Percentiles rank a stretch among this genome's conserved stretches.
Conservation (phyloP, 257 asterid species). For the Solanum clarkiae region DNA sequence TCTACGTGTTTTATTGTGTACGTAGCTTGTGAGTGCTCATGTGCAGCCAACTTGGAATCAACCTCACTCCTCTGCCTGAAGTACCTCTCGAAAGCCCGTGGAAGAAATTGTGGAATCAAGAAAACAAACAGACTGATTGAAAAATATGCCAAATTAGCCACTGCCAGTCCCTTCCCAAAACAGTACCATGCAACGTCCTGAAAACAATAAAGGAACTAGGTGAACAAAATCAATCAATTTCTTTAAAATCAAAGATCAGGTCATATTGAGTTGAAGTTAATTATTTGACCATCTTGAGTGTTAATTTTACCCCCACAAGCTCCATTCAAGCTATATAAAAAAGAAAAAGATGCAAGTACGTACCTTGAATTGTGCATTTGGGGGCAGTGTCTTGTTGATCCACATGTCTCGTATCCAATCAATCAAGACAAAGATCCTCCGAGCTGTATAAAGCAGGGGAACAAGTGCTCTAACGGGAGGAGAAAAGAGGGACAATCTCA, state of each 20-base stretch:
- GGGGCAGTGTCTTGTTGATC: slow-evolving; percentile 68
- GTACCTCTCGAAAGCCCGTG: slow-evolving; percentile 67
- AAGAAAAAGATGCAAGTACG: not conserved
- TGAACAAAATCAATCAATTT: not conserved
- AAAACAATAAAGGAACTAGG: not conserved
- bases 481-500: slow-evolving; percentile 64
- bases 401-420: slow-evolving; percentile 78
- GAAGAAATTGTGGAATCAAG: slow-evolving; percentile 66
- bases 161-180: slow-evolving; percentile 63
- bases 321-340: not conserved
- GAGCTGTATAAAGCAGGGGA: slow-evolving; percentile 61
- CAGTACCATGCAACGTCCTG: slow-evolving; percentile 72
- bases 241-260: not conserved
- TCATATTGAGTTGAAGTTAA: too few relatives aligned
- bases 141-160: slow-evolving; percentile 41
- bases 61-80: slow-evolving; percentile 44
- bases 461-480: slow-evolving; percentile 79
- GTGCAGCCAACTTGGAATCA: slow-evolving; percentile 38
- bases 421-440: slow-evolving; percentile 51
- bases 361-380: slow-evolving; percentile 40
- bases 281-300: too few relatives aligned
- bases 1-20: slow-evolving; percentile 8
- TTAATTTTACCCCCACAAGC: not conserved
- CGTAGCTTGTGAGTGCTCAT: slow-evolving; percentile 20
- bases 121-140: slow-evolving; percentile 44